Evolutionary conservation across 805 yeast genomes (phyloP).

Genomic region (Vanderwaltozyma polyspora): DNA sequence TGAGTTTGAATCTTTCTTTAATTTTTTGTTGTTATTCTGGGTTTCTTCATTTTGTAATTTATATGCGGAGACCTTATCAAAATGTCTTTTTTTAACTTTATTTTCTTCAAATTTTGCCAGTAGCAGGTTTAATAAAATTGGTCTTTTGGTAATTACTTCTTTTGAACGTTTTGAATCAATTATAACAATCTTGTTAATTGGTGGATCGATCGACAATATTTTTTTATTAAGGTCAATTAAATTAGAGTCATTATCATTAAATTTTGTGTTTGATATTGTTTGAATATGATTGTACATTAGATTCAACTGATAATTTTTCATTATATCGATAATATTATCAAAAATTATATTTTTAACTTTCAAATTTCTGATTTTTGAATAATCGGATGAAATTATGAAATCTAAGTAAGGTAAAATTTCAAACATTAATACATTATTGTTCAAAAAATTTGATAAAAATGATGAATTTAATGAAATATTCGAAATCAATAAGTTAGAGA

Average conservation of each 20-base stretch:
- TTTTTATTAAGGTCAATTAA: conserved; percentile 3
- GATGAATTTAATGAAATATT: conserved; percentile 10
- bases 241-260: neutral
- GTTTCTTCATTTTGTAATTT: conserved; percentile 12
- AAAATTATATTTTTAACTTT: conserved; percentile 22
- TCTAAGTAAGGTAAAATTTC: conserved; percentile 30
- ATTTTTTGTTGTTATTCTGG: conserved; percentile 7
- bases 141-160: conserved; percentile 19
- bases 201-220: conserved; percentile 19
- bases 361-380: conserved; percentile 14
- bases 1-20: neutral
- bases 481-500: conserved; percentile 18
- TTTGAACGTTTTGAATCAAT: conserved; percentile 14
- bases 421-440: conserved; percentile 13
- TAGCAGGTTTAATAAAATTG: conserved; percentile 12
- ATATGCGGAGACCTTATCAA: conserved; percentile 12
- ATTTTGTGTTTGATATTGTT: neutral
- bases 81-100: conserved; percentile 26
- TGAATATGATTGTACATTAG: neutral
- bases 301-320: conserved; percentile 31
- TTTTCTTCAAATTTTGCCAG: conserved; percentile 23
- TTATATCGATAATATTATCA: conserved; percentile 29
- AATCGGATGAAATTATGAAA: conserved; percentile 19
- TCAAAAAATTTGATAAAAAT: conserved; percentile 7
- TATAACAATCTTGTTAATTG: conserved; percentile 19